These are phyloP conservation scores for Lentinula boryana DNA, from an alignment of 768 basidiomycete species.

Conservation along the genomic window DNA sequence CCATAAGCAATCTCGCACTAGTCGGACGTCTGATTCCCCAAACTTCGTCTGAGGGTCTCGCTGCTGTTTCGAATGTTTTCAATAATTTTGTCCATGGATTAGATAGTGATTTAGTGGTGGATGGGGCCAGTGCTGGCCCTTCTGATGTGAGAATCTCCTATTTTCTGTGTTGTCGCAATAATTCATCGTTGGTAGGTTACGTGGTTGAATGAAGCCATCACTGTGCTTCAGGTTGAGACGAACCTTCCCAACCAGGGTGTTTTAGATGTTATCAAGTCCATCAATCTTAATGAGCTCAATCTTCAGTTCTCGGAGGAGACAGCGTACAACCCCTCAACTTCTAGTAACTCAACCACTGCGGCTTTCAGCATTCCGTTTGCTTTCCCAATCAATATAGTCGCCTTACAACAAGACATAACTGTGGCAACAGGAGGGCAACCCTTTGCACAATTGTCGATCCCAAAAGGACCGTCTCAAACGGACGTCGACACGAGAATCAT, in stretches of 20 bases:
- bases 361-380: conserved; percentile 63
- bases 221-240: conserved; percentile 51
- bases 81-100: conserved; percentile 67
- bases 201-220: conserved; percentile 71
- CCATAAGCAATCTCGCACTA: conserved; percentile 47
- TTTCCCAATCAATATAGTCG: conserved; percentile 63
- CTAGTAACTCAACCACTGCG: conserved; percentile 54
- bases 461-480: conserved; percentile 49
- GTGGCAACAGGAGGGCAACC: conserved; percentile 43
- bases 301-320: conserved; percentile 53
- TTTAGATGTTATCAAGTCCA: conserved; percentile 58
- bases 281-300: conserved; percentile 52
- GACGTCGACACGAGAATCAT: conserved; percentile 60
- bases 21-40: conserved; percentile 65
- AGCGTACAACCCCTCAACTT: conserved; percentile 51
- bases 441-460: conserved; percentile 58
- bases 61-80: conserved; percentile 58
- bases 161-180: background rate
- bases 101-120: conserved; percentile 52
- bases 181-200: conserved; percentile 37
- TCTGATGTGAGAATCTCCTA: conserved; percentile 34
- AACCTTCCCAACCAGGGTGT: conserved; percentile 54
- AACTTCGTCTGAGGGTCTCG: conserved; percentile 41
- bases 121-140: conserved; percentile 54
- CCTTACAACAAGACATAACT: conserved; percentile 54